Percentiles rank a stretch among this genome's conserved stretches.
Evolutionary conservation across 208 protist genomes (phyloP).

Genomic region (Leishmania turanica): DNA sequence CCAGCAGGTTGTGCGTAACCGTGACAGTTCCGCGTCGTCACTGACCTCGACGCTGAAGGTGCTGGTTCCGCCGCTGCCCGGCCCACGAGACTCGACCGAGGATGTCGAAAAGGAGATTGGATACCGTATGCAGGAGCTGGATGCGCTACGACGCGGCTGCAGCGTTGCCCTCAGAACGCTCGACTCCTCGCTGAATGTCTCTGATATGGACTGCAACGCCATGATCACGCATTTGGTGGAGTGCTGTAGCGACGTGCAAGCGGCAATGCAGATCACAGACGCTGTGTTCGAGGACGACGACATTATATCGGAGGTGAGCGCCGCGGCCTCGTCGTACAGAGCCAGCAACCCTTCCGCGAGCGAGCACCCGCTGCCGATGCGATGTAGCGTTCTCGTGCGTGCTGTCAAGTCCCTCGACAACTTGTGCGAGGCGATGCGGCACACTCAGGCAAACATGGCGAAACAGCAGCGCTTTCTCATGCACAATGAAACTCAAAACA

Average conservation of each 20-base stretch:
- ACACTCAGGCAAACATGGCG: slow-evolving; percentile 20
- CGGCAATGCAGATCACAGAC: slow-evolving; percentile 29
- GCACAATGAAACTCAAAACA: slow-evolving; percentile 32
- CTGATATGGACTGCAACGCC: slow-evolving; percentile 20
- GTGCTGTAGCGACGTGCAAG: slow-evolving; percentile 38
- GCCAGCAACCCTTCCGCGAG: background rate
- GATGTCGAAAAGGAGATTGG: slow-evolving; percentile 14
- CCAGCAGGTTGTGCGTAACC: slow-evolving; percentile 5
- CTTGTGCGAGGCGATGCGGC: slow-evolving; percentile 27
- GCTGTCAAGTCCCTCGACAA: slow-evolving; percentile 28
- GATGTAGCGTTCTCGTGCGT: slow-evolving; percentile 29
- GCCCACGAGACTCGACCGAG: background rate
- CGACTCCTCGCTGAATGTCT: slow-evolving; percentile 14
- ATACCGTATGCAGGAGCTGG: slow-evolving; percentile 21
- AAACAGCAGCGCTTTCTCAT: slow-evolving; percentile 46
- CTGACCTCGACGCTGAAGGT: slow-evolving; percentile 3
- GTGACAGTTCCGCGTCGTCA: background rate
- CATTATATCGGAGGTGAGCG: slow-evolving; percentile 16
- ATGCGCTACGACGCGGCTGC: slow-evolving; percentile 33
- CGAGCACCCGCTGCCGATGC: slow-evolving; percentile 16
- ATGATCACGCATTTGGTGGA: slow-evolving; percentile 42
- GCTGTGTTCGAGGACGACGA: slow-evolving; percentile 16
- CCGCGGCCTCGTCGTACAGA: background rate
- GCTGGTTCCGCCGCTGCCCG: slow-evolving; percentile 11
- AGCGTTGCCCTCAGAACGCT: slow-evolving; percentile 25